Percentiles rank a stretch among this genome's conserved stretches.
phyloP scores from a whole-genome alignment of 2,329 filamentous ascomycete genomes.

The Magnaporthiopsis rhizophila region DNA sequence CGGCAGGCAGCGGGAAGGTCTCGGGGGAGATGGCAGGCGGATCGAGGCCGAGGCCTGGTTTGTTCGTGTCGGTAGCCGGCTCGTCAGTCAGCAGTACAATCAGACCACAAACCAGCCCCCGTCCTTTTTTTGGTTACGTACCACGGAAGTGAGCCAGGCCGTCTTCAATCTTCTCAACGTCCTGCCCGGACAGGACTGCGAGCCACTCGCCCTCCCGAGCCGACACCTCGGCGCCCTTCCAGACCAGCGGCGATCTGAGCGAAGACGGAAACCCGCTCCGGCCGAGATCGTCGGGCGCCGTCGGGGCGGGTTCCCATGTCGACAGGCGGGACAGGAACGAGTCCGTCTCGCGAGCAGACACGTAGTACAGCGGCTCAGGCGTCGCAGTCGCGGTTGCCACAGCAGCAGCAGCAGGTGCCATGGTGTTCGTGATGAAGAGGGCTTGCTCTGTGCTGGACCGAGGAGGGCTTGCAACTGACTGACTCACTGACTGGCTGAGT shows the following conservation, averaged over 20 bases:
- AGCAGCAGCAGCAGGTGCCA: neutral
- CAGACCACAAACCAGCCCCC: too few relatives aligned
- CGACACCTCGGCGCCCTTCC: neutral
- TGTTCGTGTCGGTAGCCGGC: too few relatives aligned
- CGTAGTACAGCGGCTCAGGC: neutral
- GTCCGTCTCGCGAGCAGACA: neutral
- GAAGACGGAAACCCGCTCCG: neutral
- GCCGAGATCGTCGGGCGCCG: neutral
- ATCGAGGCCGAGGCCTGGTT: constrained; percentile 21
- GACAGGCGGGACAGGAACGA: neutral
- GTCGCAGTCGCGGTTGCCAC: neutral
- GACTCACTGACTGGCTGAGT: neutral
- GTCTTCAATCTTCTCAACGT: constrained; percentile 39
- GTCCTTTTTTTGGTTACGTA: constrained; percentile 13
- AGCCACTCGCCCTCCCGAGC: constrained; percentile 33
- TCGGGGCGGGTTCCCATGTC: neutral
- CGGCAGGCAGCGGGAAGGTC: constrained; percentile 45
- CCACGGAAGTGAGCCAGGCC: constrained; percentile 33
- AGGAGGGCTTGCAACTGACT: neutral
- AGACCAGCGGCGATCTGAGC: neutral
- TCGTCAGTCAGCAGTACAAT: too few relatives aligned
- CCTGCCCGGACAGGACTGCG: constrained; percentile 34
- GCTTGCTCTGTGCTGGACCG: neutral
- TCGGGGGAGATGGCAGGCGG: constrained; percentile 32
- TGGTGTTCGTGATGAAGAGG: neutral